Evolutionary conservation across 2,329 filamentous ascomycete species (phyloP), one percentile per base, ranked within the genome.

Genomic region (Diaporthe sp.): DNA sequence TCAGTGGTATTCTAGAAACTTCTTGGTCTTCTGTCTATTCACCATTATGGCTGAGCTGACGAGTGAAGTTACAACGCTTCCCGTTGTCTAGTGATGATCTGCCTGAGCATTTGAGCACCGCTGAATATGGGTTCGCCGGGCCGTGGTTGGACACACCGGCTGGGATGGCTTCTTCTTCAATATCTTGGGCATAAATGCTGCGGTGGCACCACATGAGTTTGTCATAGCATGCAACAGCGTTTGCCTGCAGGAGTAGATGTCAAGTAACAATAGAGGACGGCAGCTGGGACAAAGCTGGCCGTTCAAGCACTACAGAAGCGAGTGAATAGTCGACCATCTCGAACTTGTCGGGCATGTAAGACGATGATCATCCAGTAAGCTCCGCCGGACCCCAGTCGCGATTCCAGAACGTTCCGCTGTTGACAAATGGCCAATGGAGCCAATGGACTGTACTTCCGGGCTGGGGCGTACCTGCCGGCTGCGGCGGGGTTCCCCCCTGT

Each of bases 341-440:
- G n/a, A n/a, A n/a, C n/a, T n/a, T n/a, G n/a, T n/a, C n/a, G n/a
- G n/a, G n/a, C n/a, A n/a, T n/a, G n/a, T n/a, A n/a, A 22, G 44
- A 49, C 44, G 44, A 49, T 6, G 19, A 22, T 58, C 31, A 17
- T 22, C 51, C n/a, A 53, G 51, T 15, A 25, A 13, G 51, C 51
- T 13, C 12, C 22, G 31, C 25, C 15, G 12, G 17, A 9, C 13
- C 57, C 31, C 39, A n/a, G 28, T 17, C n/a, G 57, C 37, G 68
- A 68, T 75, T 75, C 74, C 44, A 75, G 74, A 75, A 75, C 51
- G 46, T 75, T 75, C 74, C 62, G 44, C 25, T 19, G 65, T 72
- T 75, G 70, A 75, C 74, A 75, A 74, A 75, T 75, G 73, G 28
- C 53, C 55, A 42, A 57, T 61, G n/a, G 22, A 55, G 15, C 10